Percentiles rank a stretch among this genome's conserved stretches.
Evolutionary conservation across 768 basidiomycete species (phyloP).

Genomic region (Austroboletus eburneus): DNA sequence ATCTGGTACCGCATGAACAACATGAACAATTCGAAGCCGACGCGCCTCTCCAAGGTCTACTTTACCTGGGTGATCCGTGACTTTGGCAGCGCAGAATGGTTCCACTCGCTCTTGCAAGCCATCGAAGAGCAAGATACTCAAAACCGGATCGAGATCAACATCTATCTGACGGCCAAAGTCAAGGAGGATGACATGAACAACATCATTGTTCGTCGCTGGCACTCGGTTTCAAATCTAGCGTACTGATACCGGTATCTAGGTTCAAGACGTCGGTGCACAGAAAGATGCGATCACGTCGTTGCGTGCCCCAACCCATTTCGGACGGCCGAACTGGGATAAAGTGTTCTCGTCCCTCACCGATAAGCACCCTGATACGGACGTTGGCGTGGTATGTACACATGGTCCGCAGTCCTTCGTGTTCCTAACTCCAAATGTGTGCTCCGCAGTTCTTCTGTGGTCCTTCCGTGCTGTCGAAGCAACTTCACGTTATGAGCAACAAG

Average conservation of each 20-base stretch:
- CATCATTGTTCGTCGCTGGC: conserved; percentile 52
- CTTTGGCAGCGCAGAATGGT: conserved; percentile 87
- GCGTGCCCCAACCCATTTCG: conserved; percentile 89
- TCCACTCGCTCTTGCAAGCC: conserved; percentile 89
- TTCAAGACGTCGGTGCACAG: conserved; percentile 90
- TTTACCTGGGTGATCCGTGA: conserved; percentile 96
- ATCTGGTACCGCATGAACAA: conserved; percentile 98
- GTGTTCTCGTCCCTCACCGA: conserved; percentile 70
- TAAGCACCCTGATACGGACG: conserved; percentile 85
- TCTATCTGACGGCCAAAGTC: conserved; percentile 87
- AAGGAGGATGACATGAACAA: conserved; percentile 93
- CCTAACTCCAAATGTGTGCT: conserved; percentile 1
- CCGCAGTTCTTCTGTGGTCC: conserved; percentile 84
- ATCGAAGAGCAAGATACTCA: conserved; percentile 90
- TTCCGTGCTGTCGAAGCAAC: conserved; percentile 56
- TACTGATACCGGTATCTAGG: conserved; percentile 31
- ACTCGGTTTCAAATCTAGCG: neutral
- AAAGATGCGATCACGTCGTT: conserved; percentile 88
- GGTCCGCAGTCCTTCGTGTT: neutral
- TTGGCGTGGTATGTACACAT: conserved; percentile 62
- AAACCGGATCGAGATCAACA: conserved; percentile 88
- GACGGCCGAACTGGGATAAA: conserved; percentile 82
- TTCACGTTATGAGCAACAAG: conserved; percentile 82
- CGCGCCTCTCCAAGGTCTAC: conserved; percentile 86
- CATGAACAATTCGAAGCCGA: conserved; percentile 67